Evolutionary conservation across 306 rosid species (phyloP), one percentile per base, ranked within the genome.

Genomic region (Cucurbita maxima): DNA sequence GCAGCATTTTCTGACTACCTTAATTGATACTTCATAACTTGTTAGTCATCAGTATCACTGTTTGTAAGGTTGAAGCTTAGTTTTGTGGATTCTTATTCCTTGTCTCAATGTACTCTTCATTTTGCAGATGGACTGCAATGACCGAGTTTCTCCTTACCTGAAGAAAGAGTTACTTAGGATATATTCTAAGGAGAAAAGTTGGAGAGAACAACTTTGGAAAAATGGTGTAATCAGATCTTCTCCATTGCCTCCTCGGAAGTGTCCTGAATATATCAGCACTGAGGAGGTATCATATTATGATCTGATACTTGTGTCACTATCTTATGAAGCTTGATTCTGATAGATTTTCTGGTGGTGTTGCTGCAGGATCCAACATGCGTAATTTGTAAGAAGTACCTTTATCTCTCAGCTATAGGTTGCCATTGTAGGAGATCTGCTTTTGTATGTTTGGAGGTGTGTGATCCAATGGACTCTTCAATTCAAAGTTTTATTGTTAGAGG

Each of bases 161-260:
- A 94, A 86, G 89, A 85, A 84, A 62, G 99, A 94, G 82, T 81
- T 91, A 85, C 62, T 83, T 72, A 78, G 89, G 70, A 83, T 94
- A 73, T 84, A 67, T 59, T 73, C 76, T 58, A 91, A 84, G 60
- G 97, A 94, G 80, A 94, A 89, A 82, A 79, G 79, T 52, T 86
- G 89, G 88, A 89, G 99, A 79, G 97, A 85, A 87, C 87, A 73
- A 80, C 97, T 94, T 11, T 94, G 99, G 99, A 89, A 76, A 86
- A 86, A 82, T 81, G 97, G 99, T 30, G 76, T 90, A 48, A 63
- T 84, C 55, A 89, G 84, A 79, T 90, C 95, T 73, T 89, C 99
- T 78, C 69, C 76, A 38, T 78, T 91, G 93, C 71, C 91, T 54
- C 81, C 95, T 80, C 86, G 90, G 41, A 81, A 83, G 74, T 86